Base-by-base conservation (phyloP, 805 yeast genomes). In the Candida insectorum region DNA sequence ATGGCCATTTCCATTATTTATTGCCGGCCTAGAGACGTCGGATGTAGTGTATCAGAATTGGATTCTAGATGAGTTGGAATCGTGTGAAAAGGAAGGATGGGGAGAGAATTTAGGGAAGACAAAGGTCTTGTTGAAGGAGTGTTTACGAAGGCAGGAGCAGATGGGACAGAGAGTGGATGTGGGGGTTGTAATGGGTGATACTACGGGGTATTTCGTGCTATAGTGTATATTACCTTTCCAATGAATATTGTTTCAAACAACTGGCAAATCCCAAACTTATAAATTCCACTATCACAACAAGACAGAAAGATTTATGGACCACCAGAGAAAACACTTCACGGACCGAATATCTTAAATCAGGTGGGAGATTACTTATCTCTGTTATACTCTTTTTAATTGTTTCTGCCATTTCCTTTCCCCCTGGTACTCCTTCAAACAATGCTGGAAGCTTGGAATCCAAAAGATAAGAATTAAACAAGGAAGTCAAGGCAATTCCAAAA, bases 1-100 rank as follows among this genome's bases (percentile, higher is more conserved):
- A 26, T 33, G 36, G 36, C 36, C 36, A 5, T 33, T 33, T 16
- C 36, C 36, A 7, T 16, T 33, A 5, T 33, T 33, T 15, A 21
- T 33, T n/a, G 36, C 36, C 5, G 36, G 36, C 10, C n/a, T 33
- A 11, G 36, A 33, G 20, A 33, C 36, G 5, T 9, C 12, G 11
- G 36, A 33, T 22, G 22, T 26, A n/a, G 21, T 33, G 5, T 33
- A 33, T 23, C 31, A 26, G 31, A 33, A 27, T 5, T 33, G 36
- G 36, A 27, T 33, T n/a, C 12, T 33, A 5, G 36, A 33, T 4
- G 36, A 33, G 18, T 14, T 33, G 5, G 27, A 18, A 8, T 6
- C 10, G 4, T 33, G 12, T 18, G 36, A 26, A 12, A 21, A 20
- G 27, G 26, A 33, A 19, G 31, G 31, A 4, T 33, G 36, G 36